Percentiles rank a stretch among this genome's conserved stretches.
Evolutionary conservation across 164 flowering plant genomes (phyloP).

Genomic region (Kingdonia uniflora): DNA sequence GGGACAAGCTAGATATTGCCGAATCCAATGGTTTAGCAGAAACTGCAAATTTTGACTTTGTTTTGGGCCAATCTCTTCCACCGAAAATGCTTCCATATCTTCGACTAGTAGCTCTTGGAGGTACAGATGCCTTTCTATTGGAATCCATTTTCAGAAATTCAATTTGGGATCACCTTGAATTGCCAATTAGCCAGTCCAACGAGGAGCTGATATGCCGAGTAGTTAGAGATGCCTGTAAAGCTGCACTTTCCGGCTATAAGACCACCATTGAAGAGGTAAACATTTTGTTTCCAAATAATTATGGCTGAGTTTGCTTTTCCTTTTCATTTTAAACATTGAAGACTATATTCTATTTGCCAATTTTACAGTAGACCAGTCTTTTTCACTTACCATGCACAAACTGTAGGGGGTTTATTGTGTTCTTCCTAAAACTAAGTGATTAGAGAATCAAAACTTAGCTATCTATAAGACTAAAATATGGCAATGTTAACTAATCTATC

Average conservation of each 20-base stretch:
- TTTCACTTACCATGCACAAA: too few species aligned
- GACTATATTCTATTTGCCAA: too few species aligned
- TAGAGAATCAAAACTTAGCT: too few species aligned
- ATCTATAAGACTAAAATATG: too few species aligned
- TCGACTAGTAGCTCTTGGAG: conserved; percentile 75
- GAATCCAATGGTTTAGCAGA: conserved; percentile 68
- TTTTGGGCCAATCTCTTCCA: conserved; percentile 57
- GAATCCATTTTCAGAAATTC: conserved; percentile 83
- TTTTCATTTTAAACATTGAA: neutral
- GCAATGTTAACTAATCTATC: too few species aligned
- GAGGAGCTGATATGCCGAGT: conserved; percentile 81
- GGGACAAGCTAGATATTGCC: conserved; percentile 88
- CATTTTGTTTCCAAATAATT: neutral
- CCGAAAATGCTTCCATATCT: conserved; percentile 62
- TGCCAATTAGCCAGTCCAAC: conserved; percentile 74
- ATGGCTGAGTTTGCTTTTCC: neutral
- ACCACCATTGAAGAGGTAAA: conserved; percentile 80
- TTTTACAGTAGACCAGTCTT: too few species aligned
- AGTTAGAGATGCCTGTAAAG: conserved; percentile 58
- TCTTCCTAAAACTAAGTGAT: too few species aligned
- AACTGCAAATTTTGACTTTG: conserved; percentile 71
- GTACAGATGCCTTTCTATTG: conserved; percentile 84
- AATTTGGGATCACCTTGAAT: conserved; percentile 74
- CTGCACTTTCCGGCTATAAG: conserved; percentile 62
- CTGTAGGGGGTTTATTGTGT: too few species aligned